Conservation (phyloP, 495 filamentous ascomycete genomes). For the Penicillium pulvis region DNA sequence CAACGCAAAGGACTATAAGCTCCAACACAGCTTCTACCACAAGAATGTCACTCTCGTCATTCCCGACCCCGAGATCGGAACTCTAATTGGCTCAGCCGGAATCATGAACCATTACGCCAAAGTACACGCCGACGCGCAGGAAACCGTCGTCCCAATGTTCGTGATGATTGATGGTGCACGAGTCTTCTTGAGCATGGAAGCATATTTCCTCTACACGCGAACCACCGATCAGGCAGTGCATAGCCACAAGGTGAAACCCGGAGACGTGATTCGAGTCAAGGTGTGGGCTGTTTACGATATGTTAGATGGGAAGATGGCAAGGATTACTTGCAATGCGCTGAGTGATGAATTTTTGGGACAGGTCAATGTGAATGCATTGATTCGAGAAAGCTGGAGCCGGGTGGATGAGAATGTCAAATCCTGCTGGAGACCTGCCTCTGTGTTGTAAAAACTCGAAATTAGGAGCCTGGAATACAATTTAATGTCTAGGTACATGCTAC, state of each 20-base stretch:
- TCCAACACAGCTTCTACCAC: constrained; percentile 11
- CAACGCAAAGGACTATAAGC: constrained; percentile 10
- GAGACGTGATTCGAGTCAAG: constrained; percentile 15
- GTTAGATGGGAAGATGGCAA: constrained; percentile 8
- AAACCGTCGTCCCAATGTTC: constrained; percentile 12
- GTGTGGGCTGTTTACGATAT: constrained; percentile 13
- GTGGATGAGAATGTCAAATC: constrained; percentile 11
- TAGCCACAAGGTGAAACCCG: constrained; percentile 10
- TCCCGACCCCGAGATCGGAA: constrained; percentile 16
- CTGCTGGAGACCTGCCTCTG: neutral
- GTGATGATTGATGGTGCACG: constrained; percentile 7
- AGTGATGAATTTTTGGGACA: constrained; percentile 9
- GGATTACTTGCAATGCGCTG: constrained; percentile 10
- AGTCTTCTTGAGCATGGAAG: constrained; percentile 12
- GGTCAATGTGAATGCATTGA: constrained; percentile 6
- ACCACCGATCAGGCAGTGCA: constrained; percentile 9
- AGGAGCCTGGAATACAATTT: too few species aligned
- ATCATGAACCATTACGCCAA: constrained; percentile 11
- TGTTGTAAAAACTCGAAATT: neutral
- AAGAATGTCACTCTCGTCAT: constrained; percentile 10
- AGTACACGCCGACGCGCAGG: constrained; percentile 6
- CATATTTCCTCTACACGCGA: constrained; percentile 8
- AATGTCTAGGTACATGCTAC: too few species aligned
- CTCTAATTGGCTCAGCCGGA: constrained; percentile 6
- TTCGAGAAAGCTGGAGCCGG: constrained; percentile 11